Conservation (phyloP, 306 rosid genomes). For the Corylus heterophylla region DNA sequence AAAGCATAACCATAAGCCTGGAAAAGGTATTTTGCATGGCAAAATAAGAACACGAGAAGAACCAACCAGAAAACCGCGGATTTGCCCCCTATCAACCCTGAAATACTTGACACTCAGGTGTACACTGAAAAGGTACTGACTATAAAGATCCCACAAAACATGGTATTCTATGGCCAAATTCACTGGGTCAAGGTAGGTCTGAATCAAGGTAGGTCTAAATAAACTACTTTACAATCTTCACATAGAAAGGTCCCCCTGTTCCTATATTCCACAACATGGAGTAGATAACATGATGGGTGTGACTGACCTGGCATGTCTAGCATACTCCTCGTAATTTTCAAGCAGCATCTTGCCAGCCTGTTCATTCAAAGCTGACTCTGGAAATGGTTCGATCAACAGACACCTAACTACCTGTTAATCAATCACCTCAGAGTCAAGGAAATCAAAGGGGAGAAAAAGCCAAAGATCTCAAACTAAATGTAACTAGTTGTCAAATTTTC, state of each 20-base stretch:
- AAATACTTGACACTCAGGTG: background rate
- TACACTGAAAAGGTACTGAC: background rate
- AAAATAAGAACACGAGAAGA: background rate
- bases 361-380: constrained; percentile 97
- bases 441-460: constrained; percentile 18
- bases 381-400: constrained; percentile 97
- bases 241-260: background rate
- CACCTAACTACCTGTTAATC: constrained; percentile 87
- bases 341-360: constrained; percentile 94
- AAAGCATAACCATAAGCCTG: background rate
- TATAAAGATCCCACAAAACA: background rate
- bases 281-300: constrained; percentile 13
- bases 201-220: background rate
- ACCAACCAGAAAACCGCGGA: background rate
- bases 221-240: constrained; percentile 1
- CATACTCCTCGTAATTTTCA: constrained; percentile 94
- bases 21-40: background rate
- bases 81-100: background rate
- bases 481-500: constrained; percentile 5
- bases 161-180: constrained; percentile 2
- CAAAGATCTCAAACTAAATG: constrained; percentile 15
- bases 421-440: constrained; percentile 4
- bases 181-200: background rate
- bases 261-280: background rate
- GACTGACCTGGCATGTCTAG: constrained; percentile 93